phyloP scores from a whole-genome alignment of 345 rosid species.

The Eucalyptus globulus region DNA sequence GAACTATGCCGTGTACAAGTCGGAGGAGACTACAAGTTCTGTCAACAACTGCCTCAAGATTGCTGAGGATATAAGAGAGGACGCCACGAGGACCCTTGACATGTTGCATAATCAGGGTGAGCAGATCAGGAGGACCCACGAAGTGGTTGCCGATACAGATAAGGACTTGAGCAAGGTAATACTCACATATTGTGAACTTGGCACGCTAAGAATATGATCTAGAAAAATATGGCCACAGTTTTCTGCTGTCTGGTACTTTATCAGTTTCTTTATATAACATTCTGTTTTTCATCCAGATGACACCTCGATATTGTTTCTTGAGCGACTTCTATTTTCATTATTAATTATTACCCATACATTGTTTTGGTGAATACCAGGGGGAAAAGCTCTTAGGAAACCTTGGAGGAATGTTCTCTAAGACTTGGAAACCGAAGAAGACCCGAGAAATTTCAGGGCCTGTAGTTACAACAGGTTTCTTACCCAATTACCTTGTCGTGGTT shows the following conservation, averaged over 20 bases:
- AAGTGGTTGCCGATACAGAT: constrained; percentile 60
- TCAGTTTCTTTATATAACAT: neutral
- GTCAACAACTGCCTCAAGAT: constrained; percentile 73
- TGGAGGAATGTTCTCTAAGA: constrained; percentile 89
- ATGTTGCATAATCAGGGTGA: constrained; percentile 85
- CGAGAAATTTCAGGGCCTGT: constrained; percentile 57
- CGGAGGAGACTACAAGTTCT: constrained; percentile 74
- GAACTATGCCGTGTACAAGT: constrained; percentile 68
- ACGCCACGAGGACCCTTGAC: constrained; percentile 69
- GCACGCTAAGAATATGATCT: neutral
- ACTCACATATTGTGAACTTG: neutral
- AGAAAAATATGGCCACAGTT: neutral
- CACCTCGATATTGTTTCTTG: neutral
- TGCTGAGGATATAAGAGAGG: constrained; percentile 70
- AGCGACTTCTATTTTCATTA: neutral
- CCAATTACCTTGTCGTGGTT: neutral
- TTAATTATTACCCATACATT: neutral
- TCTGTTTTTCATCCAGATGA: neutral
- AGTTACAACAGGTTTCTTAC: constrained; percentile 40
- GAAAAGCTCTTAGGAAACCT: constrained; percentile 83
- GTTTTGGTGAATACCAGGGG: constrained; percentile 38
- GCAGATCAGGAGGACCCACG: constrained; percentile 74
- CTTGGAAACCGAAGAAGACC: constrained; percentile 95
- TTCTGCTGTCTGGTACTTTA: neutral
- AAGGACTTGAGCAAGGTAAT: constrained; percentile 72